Conservation (phyloP, 2,329 filamentous ascomycete species). For the Apiospora arundinis region DNA sequence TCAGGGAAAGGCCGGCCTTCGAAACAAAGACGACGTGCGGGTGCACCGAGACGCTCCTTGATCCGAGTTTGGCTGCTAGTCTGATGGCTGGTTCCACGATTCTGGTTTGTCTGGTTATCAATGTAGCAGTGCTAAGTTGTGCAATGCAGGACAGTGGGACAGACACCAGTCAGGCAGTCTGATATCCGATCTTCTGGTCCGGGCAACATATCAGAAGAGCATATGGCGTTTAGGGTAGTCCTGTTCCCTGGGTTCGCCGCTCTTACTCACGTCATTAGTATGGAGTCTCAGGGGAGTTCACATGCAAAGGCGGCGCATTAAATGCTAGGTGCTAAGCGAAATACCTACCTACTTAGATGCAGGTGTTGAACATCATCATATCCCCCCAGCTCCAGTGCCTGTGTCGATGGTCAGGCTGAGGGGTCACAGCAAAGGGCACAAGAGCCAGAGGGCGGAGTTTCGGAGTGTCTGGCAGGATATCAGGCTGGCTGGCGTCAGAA, state of each 20-base stretch:
- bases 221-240: not conserved
- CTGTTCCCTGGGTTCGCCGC: not conserved
- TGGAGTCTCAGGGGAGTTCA: not conserved
- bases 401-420: not conserved
- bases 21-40: not conserved
- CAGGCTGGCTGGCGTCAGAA: too few relatives aligned
- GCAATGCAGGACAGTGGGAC: not conserved
- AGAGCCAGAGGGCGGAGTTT: too few relatives aligned
- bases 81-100: not conserved
- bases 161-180: not conserved
- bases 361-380: slow-evolving; percentile 9
- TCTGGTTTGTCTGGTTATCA: not conserved
- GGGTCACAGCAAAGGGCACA: not conserved
- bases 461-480: too few relatives aligned
- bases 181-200: not conserved
- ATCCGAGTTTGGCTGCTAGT: slow-evolving; percentile 6
- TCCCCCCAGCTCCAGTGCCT: not conserved
- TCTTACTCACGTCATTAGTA: not conserved
- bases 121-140: not conserved
- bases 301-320: not conserved
- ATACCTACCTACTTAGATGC: not conserved
- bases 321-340: not conserved
- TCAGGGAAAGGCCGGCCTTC: not conserved
- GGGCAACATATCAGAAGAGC: not conserved
- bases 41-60: not conserved